Base-by-base conservation (phyloP, 2,329 filamentous ascomycete genomes). In the Cryphonectria japonica region DNA sequence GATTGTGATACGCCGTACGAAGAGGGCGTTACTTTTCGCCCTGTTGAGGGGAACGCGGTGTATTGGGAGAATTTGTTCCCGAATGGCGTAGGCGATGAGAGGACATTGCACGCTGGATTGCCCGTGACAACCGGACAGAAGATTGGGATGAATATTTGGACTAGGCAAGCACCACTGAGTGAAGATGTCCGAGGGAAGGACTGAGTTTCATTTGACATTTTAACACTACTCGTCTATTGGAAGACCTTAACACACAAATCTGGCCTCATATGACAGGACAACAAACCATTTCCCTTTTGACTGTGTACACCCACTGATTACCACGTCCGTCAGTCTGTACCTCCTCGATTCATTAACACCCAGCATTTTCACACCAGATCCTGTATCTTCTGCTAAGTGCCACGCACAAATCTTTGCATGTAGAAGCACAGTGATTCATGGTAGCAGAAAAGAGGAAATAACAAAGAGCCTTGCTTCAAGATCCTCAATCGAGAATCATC, bases 121-220 rank as follows among this genome's bases (percentile, higher is more conserved):
- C 81, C 81, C 1, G 78, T 83, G n/a, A 80, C 78, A 2, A 79
- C 76, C 37, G 82, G 82, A 4, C 76, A 76, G 43, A 83, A 83
- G 75, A 77, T 82, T 63, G 81, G 81, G 26, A 82, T 83, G 80
- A 83, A 83, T 39, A 82, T 83, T 66, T 83, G 81, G 81, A 83
- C 81, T 22, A 76, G 80, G 62, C 78, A 82, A 73, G 78, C 77
- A 29, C 78, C 78, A 3, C 16, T 66, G 63, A 66, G 63, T 54
- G 63, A 66, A 50, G 63, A 54, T 4, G 54, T 66, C 43, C 43
- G 63, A 50, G 63, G 63, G 2, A 54, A 66, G 13, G 63, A 66
- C 16, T 66, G 9, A 26, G 13, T 29, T 57, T 13, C 16, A 32
- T 57, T 14, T 14, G 52, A 16, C 19, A 32, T 32, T 22, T 32